Percentiles rank a stretch among this genome's conserved stretches.
These are phyloP conservation scores for Ulota crispa DNA, from an alignment of 225 moss, liverwort and hornwort species.

Conservation along the genomic window DNA sequence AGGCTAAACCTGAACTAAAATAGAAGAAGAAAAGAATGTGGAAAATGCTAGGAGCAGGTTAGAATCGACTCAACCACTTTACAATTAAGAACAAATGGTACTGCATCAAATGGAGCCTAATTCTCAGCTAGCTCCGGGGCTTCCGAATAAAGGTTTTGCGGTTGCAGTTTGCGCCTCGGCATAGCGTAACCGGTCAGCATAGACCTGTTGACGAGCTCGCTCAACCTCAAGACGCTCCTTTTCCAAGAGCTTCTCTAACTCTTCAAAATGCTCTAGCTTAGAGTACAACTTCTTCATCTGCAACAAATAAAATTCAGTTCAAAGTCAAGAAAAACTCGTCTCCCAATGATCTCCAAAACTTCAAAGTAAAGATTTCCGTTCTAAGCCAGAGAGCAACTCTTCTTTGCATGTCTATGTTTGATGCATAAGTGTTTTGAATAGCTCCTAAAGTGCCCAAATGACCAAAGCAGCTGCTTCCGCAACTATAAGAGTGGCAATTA, in stretches of 20 bases:
- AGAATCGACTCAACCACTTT: constrained; percentile 11
- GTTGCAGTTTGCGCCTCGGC: constrained; percentile 48
- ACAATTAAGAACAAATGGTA: constrained; percentile 10
- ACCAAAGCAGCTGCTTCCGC: not conserved
- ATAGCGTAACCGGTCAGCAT: constrained; percentile 72
- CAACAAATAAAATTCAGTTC: not conserved
- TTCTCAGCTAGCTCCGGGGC: constrained; percentile 26
- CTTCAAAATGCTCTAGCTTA: constrained; percentile 87
- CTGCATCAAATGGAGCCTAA: not conserved
- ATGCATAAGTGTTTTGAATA: not conserved
- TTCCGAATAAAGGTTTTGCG: constrained; percentile 11
- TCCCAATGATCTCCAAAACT: not conserved
- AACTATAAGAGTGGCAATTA: not conserved
- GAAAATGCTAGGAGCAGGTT: not conserved
- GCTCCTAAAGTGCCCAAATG: not conserved
- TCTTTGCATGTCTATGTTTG: not conserved
- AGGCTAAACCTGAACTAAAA: not conserved
- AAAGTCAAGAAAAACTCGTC: not conserved
- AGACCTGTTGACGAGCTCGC: constrained; percentile 66
- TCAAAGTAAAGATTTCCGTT: not conserved
- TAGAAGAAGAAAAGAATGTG: not conserved
- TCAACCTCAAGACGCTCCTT: constrained; percentile 78
- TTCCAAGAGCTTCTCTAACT: constrained; percentile 81
- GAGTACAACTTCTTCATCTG: constrained; percentile 75
- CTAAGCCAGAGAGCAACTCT: not conserved